Conservation (phyloP, 495 filamentous ascomycete genomes). For the Lasiosphaeria miniovina region DNA sequence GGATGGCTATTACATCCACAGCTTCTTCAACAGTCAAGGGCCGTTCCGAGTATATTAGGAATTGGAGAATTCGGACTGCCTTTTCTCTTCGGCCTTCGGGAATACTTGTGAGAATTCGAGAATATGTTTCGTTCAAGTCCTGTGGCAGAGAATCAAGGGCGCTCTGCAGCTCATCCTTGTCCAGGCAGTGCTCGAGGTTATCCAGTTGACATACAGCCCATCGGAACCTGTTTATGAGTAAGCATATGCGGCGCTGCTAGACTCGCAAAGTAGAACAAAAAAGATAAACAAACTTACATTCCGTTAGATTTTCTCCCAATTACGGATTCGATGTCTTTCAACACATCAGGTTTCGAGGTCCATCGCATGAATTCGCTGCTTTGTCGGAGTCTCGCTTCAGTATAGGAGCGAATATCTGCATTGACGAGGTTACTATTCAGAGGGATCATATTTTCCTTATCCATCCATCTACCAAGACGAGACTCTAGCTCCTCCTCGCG, state of each 20-base stretch:
- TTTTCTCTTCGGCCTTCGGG: slow-evolving; percentile 12
- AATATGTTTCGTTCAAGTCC: slow-evolving; percentile 40
- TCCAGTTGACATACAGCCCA: slow-evolving; percentile 43
- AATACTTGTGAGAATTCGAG: slow-evolving; percentile 28
- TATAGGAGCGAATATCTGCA: slow-evolving; percentile 23
- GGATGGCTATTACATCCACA: slow-evolving; percentile 28
- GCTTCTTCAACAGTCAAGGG: slow-evolving; percentile 29
- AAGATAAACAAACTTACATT: slow-evolving; percentile 31
- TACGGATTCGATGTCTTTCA: slow-evolving; percentile 26
- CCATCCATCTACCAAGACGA: neutral
- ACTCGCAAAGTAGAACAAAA: no score
- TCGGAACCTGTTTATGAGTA: no score
- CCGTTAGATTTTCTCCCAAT: slow-evolving; percentile 35
- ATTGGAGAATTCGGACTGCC: slow-evolving; percentile 31
- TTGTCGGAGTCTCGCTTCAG: slow-evolving; percentile 16
- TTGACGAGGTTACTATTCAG: slow-evolving; percentile 13
- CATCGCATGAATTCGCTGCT: slow-evolving; percentile 7
- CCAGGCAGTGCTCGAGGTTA: no score
- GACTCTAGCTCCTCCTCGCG: slow-evolving; percentile 24
- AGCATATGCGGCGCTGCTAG: no score
- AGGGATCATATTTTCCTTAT: slow-evolving; percentile 7
- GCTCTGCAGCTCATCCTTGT: slow-evolving; percentile 19
- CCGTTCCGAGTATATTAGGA: slow-evolving; percentile 26
- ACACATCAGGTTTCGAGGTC: slow-evolving; percentile 18
- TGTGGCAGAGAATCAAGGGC: slow-evolving; percentile 29